phyloP scores from a whole-genome alignment of 495 filamentous ascomycete genomes.

The Chaetomium fimeti region DNA sequence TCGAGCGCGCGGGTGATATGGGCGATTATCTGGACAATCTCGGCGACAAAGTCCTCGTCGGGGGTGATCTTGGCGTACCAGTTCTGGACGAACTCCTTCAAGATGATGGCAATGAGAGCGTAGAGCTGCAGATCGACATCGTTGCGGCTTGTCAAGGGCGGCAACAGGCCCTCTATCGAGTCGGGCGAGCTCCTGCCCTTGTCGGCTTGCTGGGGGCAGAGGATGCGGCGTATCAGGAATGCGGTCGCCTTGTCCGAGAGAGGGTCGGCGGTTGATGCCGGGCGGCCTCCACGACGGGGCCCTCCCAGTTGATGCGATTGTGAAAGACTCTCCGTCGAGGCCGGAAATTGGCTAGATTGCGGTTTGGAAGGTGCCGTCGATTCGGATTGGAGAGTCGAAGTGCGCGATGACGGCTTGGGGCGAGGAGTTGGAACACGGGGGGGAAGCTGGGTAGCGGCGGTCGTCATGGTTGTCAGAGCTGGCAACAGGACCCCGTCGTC shows the following conservation, averaged over 20 bases:
- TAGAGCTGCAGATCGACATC: conserved; percentile 91
- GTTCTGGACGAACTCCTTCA: conserved; percentile 81
- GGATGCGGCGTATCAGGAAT: conserved; percentile 51
- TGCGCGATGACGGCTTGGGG: conserved; percentile 17
- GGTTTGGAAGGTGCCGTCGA: conserved; percentile 14
- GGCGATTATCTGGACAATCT: conserved; percentile 83
- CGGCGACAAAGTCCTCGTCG: conserved; percentile 80
- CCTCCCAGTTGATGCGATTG: conserved; percentile 8
- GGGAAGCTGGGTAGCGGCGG: conserved; percentile 27
- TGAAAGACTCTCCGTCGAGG: conserved; percentile 8
- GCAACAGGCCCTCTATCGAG: conserved; percentile 73
- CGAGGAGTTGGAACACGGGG: conserved; percentile 32
- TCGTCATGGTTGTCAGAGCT: conserved; percentile 28
- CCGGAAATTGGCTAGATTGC: conserved; percentile 2
- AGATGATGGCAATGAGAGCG: conserved; percentile 81
- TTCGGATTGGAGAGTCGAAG: conserved; percentile 21
- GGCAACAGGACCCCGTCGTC: conserved; percentile 12
- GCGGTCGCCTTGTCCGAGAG: conserved; percentile 53
- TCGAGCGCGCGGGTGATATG: conserved; percentile 86
- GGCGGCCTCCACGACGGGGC: conserved; percentile 34
- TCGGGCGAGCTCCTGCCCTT: conserved; percentile 46
- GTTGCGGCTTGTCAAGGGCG: conserved; percentile 88
- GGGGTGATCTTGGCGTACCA: conserved; percentile 94
- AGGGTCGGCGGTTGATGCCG: conserved; percentile 41
- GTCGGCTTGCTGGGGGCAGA: conserved; percentile 49